Evolutionary conservation across 306 rosid species (phyloP), one percentile per base, ranked within the genome.

Genomic region (Pterocarpus macrocarpus): DNA sequence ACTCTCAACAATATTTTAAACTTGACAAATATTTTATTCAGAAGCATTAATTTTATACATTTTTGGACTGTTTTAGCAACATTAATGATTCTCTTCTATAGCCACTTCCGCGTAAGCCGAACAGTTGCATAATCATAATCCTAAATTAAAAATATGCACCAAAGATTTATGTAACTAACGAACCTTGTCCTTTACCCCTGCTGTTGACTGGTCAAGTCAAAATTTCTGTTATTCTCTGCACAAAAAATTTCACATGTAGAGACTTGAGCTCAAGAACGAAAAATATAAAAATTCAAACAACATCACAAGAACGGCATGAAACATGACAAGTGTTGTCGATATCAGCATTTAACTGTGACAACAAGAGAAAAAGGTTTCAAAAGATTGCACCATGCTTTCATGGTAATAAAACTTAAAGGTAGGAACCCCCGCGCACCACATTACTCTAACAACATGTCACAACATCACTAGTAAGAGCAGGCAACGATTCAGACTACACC

Each of bases 271-370:
- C 62, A 73, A 82, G 80, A 85, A 71, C 75, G 68, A 85, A 86
- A 69, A 63, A 62, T 32, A 69, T 67, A 56, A 32, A 66, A 43
- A 80, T 63, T 71, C 80, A 81, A 74, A 81, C 79, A 82, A 75
- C 49, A 78, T 93, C 98, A 93, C 99, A 87, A 74, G 98, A 77
- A 89, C 61, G 59, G 89, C 89, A 67, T 90, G 98, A 91, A 85
- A 73, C 67, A 75, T 84, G 89, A 84, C 92, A 82, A 71, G 83
- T 84, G 85, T 57, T 80, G 87, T 53, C 85, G 63, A 78, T 75
- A 74, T 79, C 88, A 89, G 71, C 73, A 53, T 66, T 74, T 70
- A 75, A 61, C 71, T 71, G 86, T 68, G 81, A 79, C 80, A 73
- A 68, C 77, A 80, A 71, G 78, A 83, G 82, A 82, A 69, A 81